Percentiles rank a stretch among this genome's conserved stretches.
These are phyloP conservation scores for Termitomyces sp. DNA, from an alignment of 768 basidiomycete species.

Conservation along the genomic window DNA sequence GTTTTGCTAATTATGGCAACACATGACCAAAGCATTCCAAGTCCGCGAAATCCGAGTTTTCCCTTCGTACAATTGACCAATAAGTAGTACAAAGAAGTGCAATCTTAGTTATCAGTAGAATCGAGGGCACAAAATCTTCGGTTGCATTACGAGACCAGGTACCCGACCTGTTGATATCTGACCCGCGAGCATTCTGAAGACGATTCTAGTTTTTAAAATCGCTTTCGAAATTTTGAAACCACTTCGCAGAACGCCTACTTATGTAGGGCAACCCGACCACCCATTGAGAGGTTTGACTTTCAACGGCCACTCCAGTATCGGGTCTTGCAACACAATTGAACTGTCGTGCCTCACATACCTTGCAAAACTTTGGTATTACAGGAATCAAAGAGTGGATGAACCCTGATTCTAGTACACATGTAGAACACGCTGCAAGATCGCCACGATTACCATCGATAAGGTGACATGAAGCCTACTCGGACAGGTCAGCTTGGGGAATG, in stretches of 20 bases:
- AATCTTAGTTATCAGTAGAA: slow-evolving; percentile 6
- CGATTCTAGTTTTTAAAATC: neutral
- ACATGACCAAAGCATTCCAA: slow-evolving; percentile 10
- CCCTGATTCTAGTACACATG: slow-evolving; percentile 16
- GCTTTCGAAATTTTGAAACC: neutral
- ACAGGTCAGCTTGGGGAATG: neutral
- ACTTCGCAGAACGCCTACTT: neutral
- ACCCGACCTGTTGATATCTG: neutral
- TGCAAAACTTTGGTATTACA: neutral
- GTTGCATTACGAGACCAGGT: neutral
- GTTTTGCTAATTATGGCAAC: slow-evolving; percentile 7
- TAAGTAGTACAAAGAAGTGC: no score
- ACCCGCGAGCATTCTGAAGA: neutral
- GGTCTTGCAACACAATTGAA: neutral
- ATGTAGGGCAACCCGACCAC: neutral
- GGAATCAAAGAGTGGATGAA: neutral
- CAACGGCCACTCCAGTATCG: neutral
- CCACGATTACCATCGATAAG: slow-evolving; percentile 17
- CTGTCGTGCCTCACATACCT: neutral
- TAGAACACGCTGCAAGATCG: slow-evolving; percentile 16
- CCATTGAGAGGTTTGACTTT: neutral
- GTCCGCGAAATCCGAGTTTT: slow-evolving; percentile 19
- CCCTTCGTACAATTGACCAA: no score
- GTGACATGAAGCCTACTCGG: neutral
- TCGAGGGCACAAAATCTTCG: slow-evolving; percentile 5